Evolutionary conservation across 371 early-diverging fungal genomes (phyloP).

Genomic region (Haplosporangium sp.): DNA sequence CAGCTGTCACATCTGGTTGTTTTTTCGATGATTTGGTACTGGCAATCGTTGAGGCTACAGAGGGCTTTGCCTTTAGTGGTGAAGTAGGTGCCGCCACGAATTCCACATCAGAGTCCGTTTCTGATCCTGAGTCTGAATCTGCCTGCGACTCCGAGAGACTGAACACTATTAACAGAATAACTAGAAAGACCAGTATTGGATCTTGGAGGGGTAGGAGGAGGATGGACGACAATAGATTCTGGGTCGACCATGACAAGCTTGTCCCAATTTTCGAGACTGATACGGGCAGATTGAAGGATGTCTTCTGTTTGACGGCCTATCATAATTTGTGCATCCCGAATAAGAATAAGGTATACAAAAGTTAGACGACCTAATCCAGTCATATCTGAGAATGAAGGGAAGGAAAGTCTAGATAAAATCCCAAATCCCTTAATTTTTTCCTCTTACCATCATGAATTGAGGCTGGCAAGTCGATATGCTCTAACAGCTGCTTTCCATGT

Average conservation of each 20-base stretch:
- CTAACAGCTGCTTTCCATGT: constrained; percentile 46
- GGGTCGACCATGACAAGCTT: constrained; percentile 38
- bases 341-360: too few species aligned
- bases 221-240: constrained; percentile 39
- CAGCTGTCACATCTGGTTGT: constrained; percentile 6
- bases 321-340: too few species aligned
- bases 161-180: constrained; percentile 14
- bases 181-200: constrained; percentile 12
- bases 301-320: constrained; percentile 51
- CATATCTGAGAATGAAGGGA: too few species aligned
- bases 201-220: constrained; percentile 37
- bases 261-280: constrained; percentile 50
- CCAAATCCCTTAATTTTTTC: neutral
- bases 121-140: constrained; percentile 21
- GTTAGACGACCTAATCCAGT: too few species aligned
- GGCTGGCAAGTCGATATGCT: constrained; percentile 41
- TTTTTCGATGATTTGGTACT: neutral
- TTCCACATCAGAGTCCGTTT: constrained; percentile 28
- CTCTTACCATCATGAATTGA: constrained; percentile 29
- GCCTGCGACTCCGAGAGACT: constrained; percentile 21
- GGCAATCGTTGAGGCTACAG: constrained; percentile 21
- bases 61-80: constrained; percentile 46
- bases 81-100: constrained; percentile 43
- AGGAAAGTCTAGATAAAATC: too few species aligned
- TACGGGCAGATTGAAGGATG: constrained; percentile 45